These are phyloP conservation scores for Candida sojae DNA, from an alignment of 1,139 yeast genomes.

Conservation along the genomic window DNA sequence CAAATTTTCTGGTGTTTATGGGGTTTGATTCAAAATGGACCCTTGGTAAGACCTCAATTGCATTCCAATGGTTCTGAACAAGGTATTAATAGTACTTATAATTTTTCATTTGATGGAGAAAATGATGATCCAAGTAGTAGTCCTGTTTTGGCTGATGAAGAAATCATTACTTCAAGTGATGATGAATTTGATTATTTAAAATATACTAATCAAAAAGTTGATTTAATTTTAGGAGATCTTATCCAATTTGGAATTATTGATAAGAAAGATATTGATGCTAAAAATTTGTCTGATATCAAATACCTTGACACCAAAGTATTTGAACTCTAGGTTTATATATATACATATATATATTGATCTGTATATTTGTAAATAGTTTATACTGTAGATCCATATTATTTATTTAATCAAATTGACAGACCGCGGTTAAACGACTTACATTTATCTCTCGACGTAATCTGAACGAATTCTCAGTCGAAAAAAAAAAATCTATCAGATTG, in stretches of 20 bases:
- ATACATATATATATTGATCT: background rate
- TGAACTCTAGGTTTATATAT: slow-evolving; percentile 19
- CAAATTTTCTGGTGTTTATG: slow-evolving; percentile 85
- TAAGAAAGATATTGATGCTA: slow-evolving; percentile 29
- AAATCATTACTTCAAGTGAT: slow-evolving; percentile 45
- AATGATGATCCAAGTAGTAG: slow-evolving; percentile 6
- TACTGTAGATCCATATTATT: background rate
- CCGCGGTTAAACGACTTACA: background rate
- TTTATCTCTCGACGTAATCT: too few species aligned
- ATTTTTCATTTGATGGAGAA: slow-evolving; percentile 35
- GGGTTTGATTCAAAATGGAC: slow-evolving; percentile 84
- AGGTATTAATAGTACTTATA: slow-evolving; percentile 43
- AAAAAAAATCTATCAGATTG: background rate
- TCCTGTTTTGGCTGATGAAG: slow-evolving; percentile 13
- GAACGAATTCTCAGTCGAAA: background rate
- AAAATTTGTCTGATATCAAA: slow-evolving; percentile 32
- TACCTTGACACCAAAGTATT: slow-evolving; percentile 39
- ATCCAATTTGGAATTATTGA: slow-evolving; percentile 58
- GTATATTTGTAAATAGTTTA: background rate
- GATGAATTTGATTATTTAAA: slow-evolving; percentile 80
- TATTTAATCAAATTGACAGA: background rate
- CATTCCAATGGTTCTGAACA: slow-evolving; percentile 21
- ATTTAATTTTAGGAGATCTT: slow-evolving; percentile 74
- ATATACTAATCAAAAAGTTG: slow-evolving; percentile 75
- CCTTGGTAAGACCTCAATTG: slow-evolving; percentile 20